Evolutionary conservation across 1,284 basidiomycete genomes (phyloP).

Genomic region (Leccinum ponderosum): DNA sequence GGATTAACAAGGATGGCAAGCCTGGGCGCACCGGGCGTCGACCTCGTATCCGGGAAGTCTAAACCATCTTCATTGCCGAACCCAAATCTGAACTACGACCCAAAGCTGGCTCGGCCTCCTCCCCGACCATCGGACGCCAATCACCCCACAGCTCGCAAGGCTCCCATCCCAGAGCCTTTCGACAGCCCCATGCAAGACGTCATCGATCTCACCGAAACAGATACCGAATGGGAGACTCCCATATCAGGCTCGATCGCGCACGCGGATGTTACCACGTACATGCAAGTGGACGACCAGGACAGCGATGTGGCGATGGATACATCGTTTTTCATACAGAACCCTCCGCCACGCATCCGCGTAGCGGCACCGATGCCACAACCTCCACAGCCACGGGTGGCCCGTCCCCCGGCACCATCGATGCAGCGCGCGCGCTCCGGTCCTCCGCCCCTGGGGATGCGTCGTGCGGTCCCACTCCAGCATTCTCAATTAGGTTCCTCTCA

Average conservation of each 20-base stretch:
- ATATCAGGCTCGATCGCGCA: background rate
- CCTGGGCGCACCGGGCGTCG: background rate
- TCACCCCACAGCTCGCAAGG: background rate
- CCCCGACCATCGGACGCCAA: background rate
- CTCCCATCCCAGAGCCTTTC: background rate
- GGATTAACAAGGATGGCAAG: constrained; percentile 13
- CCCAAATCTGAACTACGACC: constrained; percentile 16
- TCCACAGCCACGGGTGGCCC: background rate
- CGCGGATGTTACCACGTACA: constrained; percentile 12
- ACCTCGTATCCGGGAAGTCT: constrained; percentile 14
- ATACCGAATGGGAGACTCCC: constrained; percentile 20
- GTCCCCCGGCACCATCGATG: constrained; percentile 3
- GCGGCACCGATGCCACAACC: background rate
- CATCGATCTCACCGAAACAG: constrained; percentile 23
- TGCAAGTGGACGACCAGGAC: constrained; percentile 16
- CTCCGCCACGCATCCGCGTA: background rate
- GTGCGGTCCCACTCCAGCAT: constrained; percentile 16
- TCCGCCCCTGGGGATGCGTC: constrained; percentile 33
- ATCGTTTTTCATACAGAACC: background rate
- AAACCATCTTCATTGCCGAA: constrained; percentile 14
- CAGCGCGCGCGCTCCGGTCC: constrained; percentile 22
- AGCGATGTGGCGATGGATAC: constrained; percentile 9
- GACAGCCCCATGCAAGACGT: constrained; percentile 18
- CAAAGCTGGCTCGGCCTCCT: constrained; percentile 7
- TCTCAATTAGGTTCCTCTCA: constrained; percentile 26